A percentile compares a stretch with the other conserved stretches of the same genome.
Conservation (phyloP, 2,329 filamentous ascomycete genomes). For the Raffaelea albimanens region DNA sequence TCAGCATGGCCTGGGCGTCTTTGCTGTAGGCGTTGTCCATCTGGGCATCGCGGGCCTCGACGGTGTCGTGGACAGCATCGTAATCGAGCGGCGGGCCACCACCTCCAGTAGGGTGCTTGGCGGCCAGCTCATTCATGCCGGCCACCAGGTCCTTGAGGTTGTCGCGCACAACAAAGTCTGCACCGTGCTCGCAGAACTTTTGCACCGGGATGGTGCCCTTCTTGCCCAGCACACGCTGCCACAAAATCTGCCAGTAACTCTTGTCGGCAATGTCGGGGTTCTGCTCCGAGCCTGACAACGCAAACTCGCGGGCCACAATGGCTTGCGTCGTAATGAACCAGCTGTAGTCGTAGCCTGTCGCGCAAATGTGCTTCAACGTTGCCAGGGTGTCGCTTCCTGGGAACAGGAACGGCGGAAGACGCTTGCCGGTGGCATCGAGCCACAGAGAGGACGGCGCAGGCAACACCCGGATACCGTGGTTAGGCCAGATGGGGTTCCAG, state of each 20-base stretch:
- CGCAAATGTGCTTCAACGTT: conserved; percentile 50
- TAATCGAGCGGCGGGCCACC: conserved; percentile 37
- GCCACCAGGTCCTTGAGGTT: conserved; percentile 44
- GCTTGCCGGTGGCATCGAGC: conserved; percentile 51
- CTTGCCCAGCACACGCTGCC: conserved; percentile 38
- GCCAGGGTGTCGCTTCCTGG: conserved; percentile 48
- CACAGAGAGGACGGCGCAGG: conserved; percentile 53
- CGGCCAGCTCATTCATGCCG: conserved; percentile 49
- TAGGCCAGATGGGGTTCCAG: conserved; percentile 54
- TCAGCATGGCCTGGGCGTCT: conserved; percentile 53
- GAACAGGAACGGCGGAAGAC: conserved; percentile 46
- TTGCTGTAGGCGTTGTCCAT: conserved; percentile 48
- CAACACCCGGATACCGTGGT: conserved; percentile 50
- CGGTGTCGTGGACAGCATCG: conserved; percentile 31
- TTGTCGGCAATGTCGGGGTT: conserved; percentile 52
- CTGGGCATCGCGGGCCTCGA: conserved; percentile 46
- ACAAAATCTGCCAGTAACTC: conserved; percentile 41
- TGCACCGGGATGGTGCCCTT: conserved; percentile 47
- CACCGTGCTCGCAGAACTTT: conserved; percentile 47
- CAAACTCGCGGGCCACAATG: conserved; percentile 54
- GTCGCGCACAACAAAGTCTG: conserved; percentile 50
- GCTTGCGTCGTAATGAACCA: conserved; percentile 52
- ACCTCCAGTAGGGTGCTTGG: conserved; percentile 13
- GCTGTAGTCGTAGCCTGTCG: conserved; percentile 52
- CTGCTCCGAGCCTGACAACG: conserved; percentile 53